Evolutionary conservation across 2,329 filamentous ascomycete species (phyloP).

Genomic region (Aureobasidium vineae): DNA sequence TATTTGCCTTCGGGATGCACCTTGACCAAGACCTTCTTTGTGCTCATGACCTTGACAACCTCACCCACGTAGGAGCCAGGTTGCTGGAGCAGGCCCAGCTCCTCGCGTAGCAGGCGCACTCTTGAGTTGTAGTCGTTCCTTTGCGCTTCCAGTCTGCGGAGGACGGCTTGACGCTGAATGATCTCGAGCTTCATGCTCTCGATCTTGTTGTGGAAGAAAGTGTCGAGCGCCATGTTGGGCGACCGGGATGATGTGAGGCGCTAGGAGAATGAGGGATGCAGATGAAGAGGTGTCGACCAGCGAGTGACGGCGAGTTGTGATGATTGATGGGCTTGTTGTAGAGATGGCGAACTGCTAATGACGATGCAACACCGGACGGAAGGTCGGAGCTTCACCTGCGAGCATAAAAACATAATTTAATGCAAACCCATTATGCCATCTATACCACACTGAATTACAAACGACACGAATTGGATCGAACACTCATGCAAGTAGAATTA

Average conservation of each 20-base stretch:
- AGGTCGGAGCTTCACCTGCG: neutral
- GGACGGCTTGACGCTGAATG: conserved; percentile 93
- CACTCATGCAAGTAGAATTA: neutral
- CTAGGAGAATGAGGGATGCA: neutral
- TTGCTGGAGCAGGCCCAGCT: conserved; percentile 92
- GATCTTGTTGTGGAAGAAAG: conserved; percentile 99
- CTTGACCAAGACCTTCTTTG: conserved; percentile 98
- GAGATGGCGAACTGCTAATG: conserved; percentile 16
- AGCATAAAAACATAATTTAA: too few relatives aligned
- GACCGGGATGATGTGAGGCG: neutral
- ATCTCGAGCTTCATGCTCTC: conserved; percentile 99
- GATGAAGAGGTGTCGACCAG: conserved; percentile 1
- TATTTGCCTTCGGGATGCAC: conserved; percentile 99
- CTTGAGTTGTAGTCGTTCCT: conserved; percentile 99
- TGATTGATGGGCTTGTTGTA: conserved; percentile 13
- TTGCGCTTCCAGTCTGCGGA: conserved; percentile 93
- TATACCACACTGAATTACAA: neutral
- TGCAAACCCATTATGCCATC: too few relatives aligned
- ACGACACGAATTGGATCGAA: neutral
- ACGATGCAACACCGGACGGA: conserved; percentile 11
- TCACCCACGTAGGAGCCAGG: conserved; percentile 98
- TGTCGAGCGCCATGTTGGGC: conserved; percentile 91
- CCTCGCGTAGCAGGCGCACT: conserved; percentile 89
- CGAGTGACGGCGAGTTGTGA: conserved; percentile 19
- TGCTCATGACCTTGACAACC: conserved; percentile 99